Evolutionary conservation across 108 stramenopile species (phyloP), one percentile per base, ranked within the genome.

Genomic region (Fragilaria crotonensis): DNA sequence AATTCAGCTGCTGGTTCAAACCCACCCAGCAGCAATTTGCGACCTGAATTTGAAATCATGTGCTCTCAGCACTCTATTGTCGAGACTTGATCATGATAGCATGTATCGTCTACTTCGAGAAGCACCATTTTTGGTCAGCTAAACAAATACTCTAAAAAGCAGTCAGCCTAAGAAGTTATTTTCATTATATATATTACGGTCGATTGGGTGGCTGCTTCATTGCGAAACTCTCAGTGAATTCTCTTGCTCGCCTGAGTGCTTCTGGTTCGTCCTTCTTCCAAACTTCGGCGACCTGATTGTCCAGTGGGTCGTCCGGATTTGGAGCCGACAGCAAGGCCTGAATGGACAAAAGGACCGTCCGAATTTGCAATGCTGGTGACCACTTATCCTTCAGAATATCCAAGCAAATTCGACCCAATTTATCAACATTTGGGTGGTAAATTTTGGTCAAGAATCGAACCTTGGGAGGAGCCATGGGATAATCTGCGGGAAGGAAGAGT

Each of bases 361-460:
- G 70, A 72, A 96, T 96, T 77, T 99, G 97, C 60, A 98, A 79
- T 17, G 97, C 97, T 5, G 99, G 97, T 51, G 93, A 94, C 99
- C 99, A 99, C 60, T 98, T 97, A 67, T 99, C 97, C 74, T 99
- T 98, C 33, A 99, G 70, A 53, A 99, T 98, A 66, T 99, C 99
- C 54, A 99, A 81, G 61, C 99, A 99, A 66, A 99, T 99, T 50
- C 95, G 71, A 19, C 96, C 97, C 22, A 96, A 81, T 57, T 96
- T 93, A 76, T 99, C 97, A 23, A 99, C 89, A n/a, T n/a, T n/a
- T n/a, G n/a, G n/a, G n/a, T 99, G 99, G 65, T 95, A 99, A 52
- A 98, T 96, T 83, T 97, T 97, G 23, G 99, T 99, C 41, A 98
- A 71, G 61, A 98, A 98, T 0, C 99, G 93, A 14, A 99, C 96